A percentile compares a stretch with the other conserved stretches of the same genome.
phyloP scores from a whole-genome alignment of 176 grass and related monocot species.

The Sorghum bicolor region DNA sequence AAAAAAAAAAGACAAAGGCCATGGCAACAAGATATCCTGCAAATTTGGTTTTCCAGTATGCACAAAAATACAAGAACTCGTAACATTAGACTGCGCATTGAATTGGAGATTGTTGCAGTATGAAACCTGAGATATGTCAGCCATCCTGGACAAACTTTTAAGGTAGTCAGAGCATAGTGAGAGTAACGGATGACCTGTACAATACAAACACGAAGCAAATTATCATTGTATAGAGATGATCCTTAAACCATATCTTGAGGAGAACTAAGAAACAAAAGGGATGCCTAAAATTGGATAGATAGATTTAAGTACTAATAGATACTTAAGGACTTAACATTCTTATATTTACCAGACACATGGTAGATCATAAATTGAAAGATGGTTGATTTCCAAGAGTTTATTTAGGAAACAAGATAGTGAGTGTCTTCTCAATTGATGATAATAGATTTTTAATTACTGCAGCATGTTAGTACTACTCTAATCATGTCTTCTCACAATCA shows the following conservation, averaged over 20 bases:
- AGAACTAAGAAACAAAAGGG: not conserved
- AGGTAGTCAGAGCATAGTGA: conserved; percentile 72
- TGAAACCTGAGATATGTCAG: conserved; percentile 76
- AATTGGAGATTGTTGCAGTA: not conserved
- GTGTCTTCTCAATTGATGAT: not conserved
- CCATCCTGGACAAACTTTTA: conserved; percentile 65
- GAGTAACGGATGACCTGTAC: conserved; percentile 82
- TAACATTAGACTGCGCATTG: not conserved
- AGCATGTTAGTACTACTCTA: not conserved
- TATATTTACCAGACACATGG: not conserved
- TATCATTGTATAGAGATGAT: not conserved
- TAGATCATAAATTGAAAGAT: not conserved
- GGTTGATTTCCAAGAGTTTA: not conserved
- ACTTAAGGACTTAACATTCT: not conserved
- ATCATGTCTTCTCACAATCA: no score
- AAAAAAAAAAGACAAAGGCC: not conserved
- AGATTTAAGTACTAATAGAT: not conserved
- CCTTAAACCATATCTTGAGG: not conserved
- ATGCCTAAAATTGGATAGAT: not conserved
- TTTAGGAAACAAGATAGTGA: not conserved
- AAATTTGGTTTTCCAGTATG: not conserved
- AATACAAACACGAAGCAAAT: not conserved
- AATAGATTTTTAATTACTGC: not conserved
- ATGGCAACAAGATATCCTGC: not conserved
- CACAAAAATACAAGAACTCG: not conserved